Evolutionary conservation across 1,139 yeast genomes (phyloP).

Genomic region (Sugiyamaella castrensis): DNA sequence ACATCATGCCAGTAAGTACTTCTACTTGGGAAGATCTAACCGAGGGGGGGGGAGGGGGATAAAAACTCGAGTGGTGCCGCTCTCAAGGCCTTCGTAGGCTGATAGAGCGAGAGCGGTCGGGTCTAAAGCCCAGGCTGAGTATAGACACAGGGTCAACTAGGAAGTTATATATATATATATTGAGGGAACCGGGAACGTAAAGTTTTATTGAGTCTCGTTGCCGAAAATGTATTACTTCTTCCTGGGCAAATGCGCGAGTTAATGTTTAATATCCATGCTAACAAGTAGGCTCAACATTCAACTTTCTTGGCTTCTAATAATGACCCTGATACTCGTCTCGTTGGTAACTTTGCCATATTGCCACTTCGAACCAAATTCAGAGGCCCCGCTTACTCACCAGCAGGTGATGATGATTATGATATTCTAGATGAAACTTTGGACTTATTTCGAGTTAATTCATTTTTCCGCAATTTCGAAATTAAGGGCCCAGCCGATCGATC

Average conservation of each 20-base stretch:
- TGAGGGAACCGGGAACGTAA: too few relatives aligned
- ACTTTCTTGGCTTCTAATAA: conserved; percentile 58
- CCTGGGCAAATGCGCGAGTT: too few relatives aligned
- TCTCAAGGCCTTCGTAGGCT: too few relatives aligned
- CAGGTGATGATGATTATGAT: conserved; percentile 81
- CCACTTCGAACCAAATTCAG: conserved; percentile 81
- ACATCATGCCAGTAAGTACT: too few relatives aligned
- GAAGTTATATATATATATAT: too few relatives aligned
- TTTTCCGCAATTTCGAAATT: conserved; percentile 94
- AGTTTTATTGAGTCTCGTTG: too few relatives aligned
- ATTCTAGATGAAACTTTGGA: conserved; percentile 88
- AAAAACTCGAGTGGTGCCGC: too few relatives aligned
- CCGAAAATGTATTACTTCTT: too few relatives aligned
- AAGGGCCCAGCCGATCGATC: conserved; percentile 93
- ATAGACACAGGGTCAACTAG: too few relatives aligned
- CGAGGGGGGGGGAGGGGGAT: too few relatives aligned
- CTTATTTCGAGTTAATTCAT: conserved; percentile 90
- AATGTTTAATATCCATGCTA: not conserved
- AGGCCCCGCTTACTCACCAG: conserved; percentile 88
- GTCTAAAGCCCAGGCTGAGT: too few relatives aligned
- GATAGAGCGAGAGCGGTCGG: not conserved
- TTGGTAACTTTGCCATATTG: conserved; percentile 72
- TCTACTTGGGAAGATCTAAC: too few relatives aligned
- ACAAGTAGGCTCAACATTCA: conserved; percentile 77
- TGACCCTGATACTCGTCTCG: conserved; percentile 35